These are phyloP conservation scores for Russula earlei DNA, from an alignment of 768 basidiomycete species.

Conservation along the genomic window DNA sequence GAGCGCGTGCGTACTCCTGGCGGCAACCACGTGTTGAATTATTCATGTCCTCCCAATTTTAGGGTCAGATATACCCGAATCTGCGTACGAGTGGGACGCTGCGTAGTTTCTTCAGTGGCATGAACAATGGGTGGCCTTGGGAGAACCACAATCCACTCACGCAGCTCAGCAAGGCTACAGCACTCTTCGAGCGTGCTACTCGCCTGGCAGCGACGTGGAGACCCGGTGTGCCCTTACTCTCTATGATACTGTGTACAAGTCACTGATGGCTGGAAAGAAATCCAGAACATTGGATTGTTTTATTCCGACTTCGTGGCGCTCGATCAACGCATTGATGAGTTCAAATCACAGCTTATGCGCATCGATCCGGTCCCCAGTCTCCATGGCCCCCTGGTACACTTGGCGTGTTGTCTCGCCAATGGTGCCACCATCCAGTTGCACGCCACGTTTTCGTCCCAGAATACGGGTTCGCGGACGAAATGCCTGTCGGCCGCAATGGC, in stretches of 20 bases:
- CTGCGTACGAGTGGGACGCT: constrained; percentile 40
- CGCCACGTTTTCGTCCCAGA: constrained; percentile 20
- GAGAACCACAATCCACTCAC: constrained; percentile 32
- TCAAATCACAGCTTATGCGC: constrained; percentile 21
- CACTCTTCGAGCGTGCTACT: constrained; percentile 49
- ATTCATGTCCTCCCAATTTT: constrained; percentile 27
- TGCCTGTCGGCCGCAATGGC: constrained; percentile 16
- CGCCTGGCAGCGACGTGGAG: constrained; percentile 37
- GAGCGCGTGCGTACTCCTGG: constrained; percentile 23
- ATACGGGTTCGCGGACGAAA: constrained; percentile 15
- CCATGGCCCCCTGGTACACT: constrained; percentile 20
- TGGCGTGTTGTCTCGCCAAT: constrained; percentile 23
- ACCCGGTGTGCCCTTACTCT: constrained; percentile 22
- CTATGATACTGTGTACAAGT: neutral
- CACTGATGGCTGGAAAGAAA: neutral
- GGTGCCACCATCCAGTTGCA: constrained; percentile 27
- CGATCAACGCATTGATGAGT: constrained; percentile 26
- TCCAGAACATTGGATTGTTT: constrained; percentile 17
- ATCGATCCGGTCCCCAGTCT: constrained; percentile 18
- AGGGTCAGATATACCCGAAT: constrained; percentile 39
- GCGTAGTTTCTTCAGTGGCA: constrained; percentile 37
- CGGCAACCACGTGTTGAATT: constrained; percentile 8
- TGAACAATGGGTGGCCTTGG: constrained; percentile 26
- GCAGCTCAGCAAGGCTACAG: constrained; percentile 43
- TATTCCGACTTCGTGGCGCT: constrained; percentile 23